Evolutionary conservation across 2,329 filamentous ascomycete genomes (phyloP), one percentile per base, ranked within the genome.

Genomic region (Rosellinia necatrix): DNA sequence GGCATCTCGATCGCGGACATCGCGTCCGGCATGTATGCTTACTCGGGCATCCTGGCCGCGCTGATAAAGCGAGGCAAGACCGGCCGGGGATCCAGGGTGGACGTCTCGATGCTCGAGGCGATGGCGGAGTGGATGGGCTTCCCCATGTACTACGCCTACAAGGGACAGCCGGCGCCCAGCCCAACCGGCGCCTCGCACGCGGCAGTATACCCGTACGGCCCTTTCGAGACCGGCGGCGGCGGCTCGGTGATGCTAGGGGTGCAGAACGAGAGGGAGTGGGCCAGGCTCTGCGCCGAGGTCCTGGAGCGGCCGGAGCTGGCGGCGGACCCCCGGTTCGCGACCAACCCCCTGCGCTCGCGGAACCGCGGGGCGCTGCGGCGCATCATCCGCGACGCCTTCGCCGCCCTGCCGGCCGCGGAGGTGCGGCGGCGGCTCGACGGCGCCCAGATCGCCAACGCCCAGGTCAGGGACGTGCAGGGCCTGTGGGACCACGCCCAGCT

Each of bases 91-190:
- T 76, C 74, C 27, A 72, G 75, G 15, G 73, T 84, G 17, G 81
- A 84, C 38, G 78, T 84, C 13, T 81, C 79, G 1, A 84, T 84
- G 81, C 70, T 84, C 6, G 81, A 84, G 64, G 76, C 76, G 43
- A 81, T 84, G 80, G 73, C 77, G 0, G 81, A 84, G 62, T 84
- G 82, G 81, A 84, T 84, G 81, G 71, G 71, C 0, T 84, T 83
- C 43, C 81, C 80, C 0, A 66, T 82, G 62, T 81, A 84, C 62
- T 84, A 84, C 56, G 70, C 80, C 0, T 80, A 74, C 57, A 68
- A 80, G 2, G 75, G 73, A 2, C 75, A 77, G 2, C 59, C 74
- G 0, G 70, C 73, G 0, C 80, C 80, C 0, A 67, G 68, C 1
- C 73, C 78, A 2, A 75, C 75, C 0, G 81, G 81, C 1, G 80